These are phyloP conservation scores for Colletotrichum sp. DNA, from an alignment of 2,329 filamentous ascomycete species.

Conservation along the genomic window DNA sequence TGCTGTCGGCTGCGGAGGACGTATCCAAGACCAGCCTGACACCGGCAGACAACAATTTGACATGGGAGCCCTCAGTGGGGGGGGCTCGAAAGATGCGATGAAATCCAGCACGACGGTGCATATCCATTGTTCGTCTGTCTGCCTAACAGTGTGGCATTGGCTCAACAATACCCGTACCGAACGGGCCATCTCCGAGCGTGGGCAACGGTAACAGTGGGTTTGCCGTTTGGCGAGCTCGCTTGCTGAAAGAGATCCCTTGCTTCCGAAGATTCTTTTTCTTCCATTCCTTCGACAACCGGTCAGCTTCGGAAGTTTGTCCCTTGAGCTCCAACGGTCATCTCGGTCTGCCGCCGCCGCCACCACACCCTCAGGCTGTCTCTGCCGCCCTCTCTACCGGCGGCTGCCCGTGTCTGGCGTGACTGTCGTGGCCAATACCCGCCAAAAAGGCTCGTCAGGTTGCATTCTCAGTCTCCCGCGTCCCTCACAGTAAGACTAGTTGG, in stretches of 20 bases:
- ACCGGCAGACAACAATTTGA: constrained; percentile 11
- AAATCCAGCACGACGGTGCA: background rate
- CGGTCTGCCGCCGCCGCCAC: background rate
- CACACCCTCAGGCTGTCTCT: background rate
- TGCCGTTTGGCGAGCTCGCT: background rate
- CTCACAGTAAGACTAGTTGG: constrained; percentile 4
- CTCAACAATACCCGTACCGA: constrained; percentile 2
- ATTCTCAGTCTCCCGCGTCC: background rate
- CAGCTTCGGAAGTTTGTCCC: background rate
- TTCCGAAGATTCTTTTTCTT: constrained; percentile 10
- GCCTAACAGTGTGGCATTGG: background rate
- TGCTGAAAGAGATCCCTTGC: constrained; percentile 10
- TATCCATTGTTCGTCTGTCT: background rate
- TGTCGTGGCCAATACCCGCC: constrained; percentile 1
- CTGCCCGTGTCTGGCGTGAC: background rate
- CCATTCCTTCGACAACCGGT: constrained; percentile 3
- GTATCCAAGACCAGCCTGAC: constrained; percentile 6
- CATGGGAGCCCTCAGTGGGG: background rate
- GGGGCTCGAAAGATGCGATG: constrained; percentile 12
- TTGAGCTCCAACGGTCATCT: constrained; percentile 3
- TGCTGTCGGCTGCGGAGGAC: constrained; percentile 5
- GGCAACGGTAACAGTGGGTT: background rate
- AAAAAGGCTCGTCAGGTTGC: constrained; percentile 15
- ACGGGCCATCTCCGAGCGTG: constrained; percentile 13
- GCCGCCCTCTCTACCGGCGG: background rate